Percentiles rank a stretch among this genome's conserved stretches.
Conservation (phyloP, 805 yeast genomes). For the Barnettozyma californica region DNA sequence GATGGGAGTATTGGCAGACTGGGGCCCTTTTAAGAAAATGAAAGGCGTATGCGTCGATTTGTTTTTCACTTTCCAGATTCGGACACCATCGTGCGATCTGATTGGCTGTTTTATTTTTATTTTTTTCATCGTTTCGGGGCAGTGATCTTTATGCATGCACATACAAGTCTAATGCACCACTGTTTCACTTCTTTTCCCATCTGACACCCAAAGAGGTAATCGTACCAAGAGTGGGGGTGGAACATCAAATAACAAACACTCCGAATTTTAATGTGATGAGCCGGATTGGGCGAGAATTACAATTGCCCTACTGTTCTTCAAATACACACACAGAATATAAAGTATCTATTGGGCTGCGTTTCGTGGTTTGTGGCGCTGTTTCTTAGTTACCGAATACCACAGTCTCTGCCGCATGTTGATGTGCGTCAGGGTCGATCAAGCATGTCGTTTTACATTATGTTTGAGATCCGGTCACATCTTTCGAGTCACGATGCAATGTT, state of each 20-base stretch:
- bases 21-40: not conserved
- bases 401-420: not conserved
- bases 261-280: too few relatives aligned
- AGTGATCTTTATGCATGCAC: not conserved
- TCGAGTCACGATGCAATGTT: too few relatives aligned
- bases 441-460: not conserved
- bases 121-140: not conserved
- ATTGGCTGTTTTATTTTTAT: not conserved
- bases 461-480: not conserved
- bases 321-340: too few relatives aligned
- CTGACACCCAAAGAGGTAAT: too few relatives aligned
- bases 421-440: not conserved
- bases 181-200: too few relatives aligned
- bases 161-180: not conserved
- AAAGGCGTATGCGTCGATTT: too few relatives aligned
- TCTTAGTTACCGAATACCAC: not conserved
- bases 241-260: too few relatives aligned
- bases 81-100: not conserved
- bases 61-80: not conserved
- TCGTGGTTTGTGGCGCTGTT: not conserved
- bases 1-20: too few relatives aligned
- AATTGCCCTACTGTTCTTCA: too few relatives aligned
- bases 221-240: too few relatives aligned
- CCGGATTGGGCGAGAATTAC: too few relatives aligned
- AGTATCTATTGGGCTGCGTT: too few relatives aligned